Base-by-base conservation (phyloP, 2,329 filamentous ascomycete species). In the Hypoxylon sp. region DNA sequence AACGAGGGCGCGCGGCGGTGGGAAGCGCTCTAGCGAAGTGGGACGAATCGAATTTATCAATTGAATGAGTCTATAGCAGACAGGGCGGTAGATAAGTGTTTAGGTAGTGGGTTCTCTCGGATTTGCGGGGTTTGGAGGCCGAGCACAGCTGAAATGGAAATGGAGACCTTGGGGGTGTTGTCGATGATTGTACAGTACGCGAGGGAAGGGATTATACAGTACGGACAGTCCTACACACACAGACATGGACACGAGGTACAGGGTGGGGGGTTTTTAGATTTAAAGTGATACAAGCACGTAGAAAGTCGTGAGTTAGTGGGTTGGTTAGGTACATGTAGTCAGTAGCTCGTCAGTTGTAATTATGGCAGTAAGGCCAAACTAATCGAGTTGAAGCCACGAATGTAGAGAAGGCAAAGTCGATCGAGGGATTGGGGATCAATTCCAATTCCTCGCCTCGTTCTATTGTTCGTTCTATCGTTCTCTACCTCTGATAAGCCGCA, bases 101-200 rank as follows among this genome's bases (percentile, higher is more conserved):
- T 20, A n/a, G 17, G 56, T 59, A 55, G 59, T 65, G 64, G 64
- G 56, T 57, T 67, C 62, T 49, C 51, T 67, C 65, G 62, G 65
- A 65, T 52, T 62, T 67, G 65, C 62, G 65, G 65, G 65, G 65
- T 62, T 57, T 59, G 46, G 55, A 64, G 49, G 52, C 65, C 65
- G 58, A 65, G 43, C n/a, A 59, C n/a, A 61, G 56, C 55, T 59
- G 55, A 56, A 55, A 62, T 57, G 30, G 34, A 41, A 43, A 30
- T 48, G 15, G 53, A 26, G 22, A 46, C 22, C 8, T n/a, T 1
- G 37, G 37, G 37, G 37, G 17, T 20, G 20, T 13, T 26, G 19
- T 59, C 30, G 60, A 56, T 28, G 44, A 60, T 51, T 22, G 37
- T 52, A 60, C 59, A 56, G 58, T 66, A 63, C 20, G 59, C 34